phyloP scores from a whole-genome alignment of 73 alveolate species.

The Paramecium tetraurelia region DNA sequence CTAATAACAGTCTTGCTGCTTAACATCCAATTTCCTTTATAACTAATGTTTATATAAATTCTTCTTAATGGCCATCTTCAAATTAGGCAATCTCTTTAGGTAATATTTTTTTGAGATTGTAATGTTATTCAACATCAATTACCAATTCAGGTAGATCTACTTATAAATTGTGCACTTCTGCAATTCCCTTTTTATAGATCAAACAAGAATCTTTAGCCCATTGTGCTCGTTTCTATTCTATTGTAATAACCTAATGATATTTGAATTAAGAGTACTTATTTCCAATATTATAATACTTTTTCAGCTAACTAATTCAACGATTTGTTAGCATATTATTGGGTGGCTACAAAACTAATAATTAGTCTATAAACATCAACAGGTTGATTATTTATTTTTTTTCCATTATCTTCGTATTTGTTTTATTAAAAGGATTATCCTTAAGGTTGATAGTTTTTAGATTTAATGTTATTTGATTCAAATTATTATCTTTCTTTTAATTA shows the following conservation, averaged over 20 bases:
- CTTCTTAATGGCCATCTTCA: not conserved
- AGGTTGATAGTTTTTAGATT: not conserved
- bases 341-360: not conserved
- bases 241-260: not conserved
- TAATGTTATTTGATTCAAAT: not conserved
- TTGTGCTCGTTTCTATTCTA: not conserved
- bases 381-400: not conserved
- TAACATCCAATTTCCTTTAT: not conserved
- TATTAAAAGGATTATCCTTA: not conserved
- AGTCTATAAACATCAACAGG: not conserved
- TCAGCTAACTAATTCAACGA: not conserved
- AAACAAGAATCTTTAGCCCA: constrained; percentile 24
- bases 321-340: not conserved
- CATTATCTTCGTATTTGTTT: not conserved
- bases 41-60: not conserved
- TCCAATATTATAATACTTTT: constrained; percentile 17
- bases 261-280: not conserved
- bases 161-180: not conserved
- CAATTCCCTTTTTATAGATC: not conserved
- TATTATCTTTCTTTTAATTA: not conserved
- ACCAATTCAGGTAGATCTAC: not conserved
- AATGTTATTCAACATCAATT: not conserved
- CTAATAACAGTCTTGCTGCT: not conserved
- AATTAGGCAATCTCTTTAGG: not conserved
- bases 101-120: not conserved